phyloP scores from a whole-genome alignment of 2,329 filamentous ascomycete genomes.

The Gnomoniopsis smithogilvyi region DNA sequence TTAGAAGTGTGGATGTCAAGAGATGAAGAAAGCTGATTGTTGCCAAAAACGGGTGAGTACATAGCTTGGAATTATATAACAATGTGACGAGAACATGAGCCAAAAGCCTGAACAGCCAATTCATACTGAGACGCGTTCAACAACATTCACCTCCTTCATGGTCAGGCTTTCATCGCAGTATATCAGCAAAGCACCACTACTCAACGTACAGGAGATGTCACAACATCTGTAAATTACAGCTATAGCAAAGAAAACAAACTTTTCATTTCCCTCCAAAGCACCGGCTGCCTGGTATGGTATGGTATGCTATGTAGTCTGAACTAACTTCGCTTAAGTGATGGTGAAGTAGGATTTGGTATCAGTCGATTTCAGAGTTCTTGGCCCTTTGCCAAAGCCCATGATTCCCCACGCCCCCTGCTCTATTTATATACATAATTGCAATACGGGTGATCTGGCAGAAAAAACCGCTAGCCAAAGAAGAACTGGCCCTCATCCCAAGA shows the following conservation, averaged over 20 bases:
- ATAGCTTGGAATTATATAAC: no score
- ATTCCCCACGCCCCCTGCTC: not conserved
- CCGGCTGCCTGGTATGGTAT: not conserved
- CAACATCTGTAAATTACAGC: not conserved
- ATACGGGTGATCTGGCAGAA: not conserved
- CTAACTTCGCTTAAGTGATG: not conserved
- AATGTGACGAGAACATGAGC: no score
- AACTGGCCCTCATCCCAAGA: not conserved
- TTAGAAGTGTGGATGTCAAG: no score
- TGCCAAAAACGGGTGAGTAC: no score
- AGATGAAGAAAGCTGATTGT: no score
- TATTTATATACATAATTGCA: slow-evolving; percentile 18
- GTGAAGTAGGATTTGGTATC: not conserved
- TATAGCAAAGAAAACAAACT: not conserved
- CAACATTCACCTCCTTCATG: not conserved
- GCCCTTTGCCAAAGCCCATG: not conserved
- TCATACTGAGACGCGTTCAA: no score
- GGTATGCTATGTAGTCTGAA: not conserved
- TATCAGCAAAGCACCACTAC: not conserved
- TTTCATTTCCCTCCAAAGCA: not conserved
- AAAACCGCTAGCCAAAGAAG: not conserved
- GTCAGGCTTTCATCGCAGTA: not conserved
- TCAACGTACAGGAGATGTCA: not conserved
- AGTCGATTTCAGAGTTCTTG: not conserved
- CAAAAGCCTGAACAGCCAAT: no score